Percentiles rank a stretch among this genome's conserved stretches.
Conservation (phyloP, 129 eudicot species). For the Mikania micrantha region DNA sequence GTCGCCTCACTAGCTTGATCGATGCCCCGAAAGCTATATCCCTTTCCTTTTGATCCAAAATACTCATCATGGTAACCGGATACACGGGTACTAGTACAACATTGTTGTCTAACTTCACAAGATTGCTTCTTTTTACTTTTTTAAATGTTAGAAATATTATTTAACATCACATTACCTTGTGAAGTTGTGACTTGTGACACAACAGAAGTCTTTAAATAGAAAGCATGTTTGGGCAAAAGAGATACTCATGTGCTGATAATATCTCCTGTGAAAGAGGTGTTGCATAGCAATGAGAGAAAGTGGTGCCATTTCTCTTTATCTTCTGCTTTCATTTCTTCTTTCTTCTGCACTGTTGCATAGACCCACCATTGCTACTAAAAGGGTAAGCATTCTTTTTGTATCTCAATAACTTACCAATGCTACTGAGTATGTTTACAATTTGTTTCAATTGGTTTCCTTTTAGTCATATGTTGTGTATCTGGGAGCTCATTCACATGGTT, state of each 20-base stretch:
- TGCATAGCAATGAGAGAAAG: too few relatives aligned
- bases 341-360: constrained; percentile 1
- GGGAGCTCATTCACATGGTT: constrained; percentile 79
- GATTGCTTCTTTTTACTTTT: too few relatives aligned
- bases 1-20: too few relatives aligned
- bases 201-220: constrained; percentile 40
- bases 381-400: constrained; percentile 45
- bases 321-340: too few relatives aligned
- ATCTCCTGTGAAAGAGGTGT: not conserved
- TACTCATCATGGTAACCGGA: not conserved
- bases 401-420: not conserved
- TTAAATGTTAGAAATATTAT: constrained; percentile 1
- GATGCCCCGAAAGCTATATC: too few relatives aligned
- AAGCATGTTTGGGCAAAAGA: constrained; percentile 29
- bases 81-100: constrained; percentile 20
- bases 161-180: constrained; percentile 12
- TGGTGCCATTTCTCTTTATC: too few relatives aligned
- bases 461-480: constrained; percentile 80
- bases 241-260: constrained; percentile 18
- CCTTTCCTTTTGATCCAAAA: too few relatives aligned
- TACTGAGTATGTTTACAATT: not conserved
- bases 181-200: constrained; percentile 22
- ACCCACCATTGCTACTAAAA: constrained; percentile 60
- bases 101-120: constrained; percentile 12
- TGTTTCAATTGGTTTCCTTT: not conserved